Evolutionary conservation across 2,329 filamentous ascomycete species (phyloP).

Genomic region (Colletotrichum destructivum): DNA sequence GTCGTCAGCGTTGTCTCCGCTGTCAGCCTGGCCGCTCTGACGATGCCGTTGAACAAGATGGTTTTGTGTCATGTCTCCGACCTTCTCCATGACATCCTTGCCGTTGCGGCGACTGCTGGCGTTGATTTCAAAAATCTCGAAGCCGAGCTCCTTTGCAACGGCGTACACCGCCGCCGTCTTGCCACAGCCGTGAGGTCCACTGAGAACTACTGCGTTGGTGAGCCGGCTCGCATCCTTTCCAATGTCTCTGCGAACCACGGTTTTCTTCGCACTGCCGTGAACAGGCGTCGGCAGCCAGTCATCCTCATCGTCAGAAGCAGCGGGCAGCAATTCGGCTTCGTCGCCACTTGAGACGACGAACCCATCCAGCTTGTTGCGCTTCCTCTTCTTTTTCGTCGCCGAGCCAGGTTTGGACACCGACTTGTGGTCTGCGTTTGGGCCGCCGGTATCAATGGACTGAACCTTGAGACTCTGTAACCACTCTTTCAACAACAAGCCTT

Average conservation of each 20-base stretch:
- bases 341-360: slow-evolving; percentile 88
- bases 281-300: slow-evolving; percentile 52
- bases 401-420: slow-evolving; percentile 47
- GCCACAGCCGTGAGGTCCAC: slow-evolving; percentile 89
- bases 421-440: slow-evolving; percentile 54
- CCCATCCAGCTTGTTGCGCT: slow-evolving; percentile 81
- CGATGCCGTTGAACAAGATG: slow-evolving; percentile 80
- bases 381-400: slow-evolving; percentile 72
- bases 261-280: slow-evolving; percentile 63
- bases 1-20: slow-evolving; percentile 56
- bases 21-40: slow-evolving; percentile 50
- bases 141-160: slow-evolving; percentile 90
- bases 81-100: slow-evolving; percentile 89
- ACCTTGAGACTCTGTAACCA: slow-evolving; percentile 87
- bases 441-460: slow-evolving; percentile 79
- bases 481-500: slow-evolving; percentile 79
- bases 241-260: slow-evolving; percentile 66
- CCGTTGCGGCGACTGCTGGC: slow-evolving; percentile 86
- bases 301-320: slow-evolving; percentile 73
- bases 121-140: slow-evolving; percentile 97
- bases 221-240: slow-evolving; percentile 64
- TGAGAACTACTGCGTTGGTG: slow-evolving; percentile 87
- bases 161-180: slow-evolving; percentile 96
- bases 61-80: slow-evolving; percentile 97
- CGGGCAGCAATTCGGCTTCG: slow-evolving; percentile 78